phyloP scores from a whole-genome alignment of 768 basidiomycete species.

The Kwoniella bestiolae region DNA sequence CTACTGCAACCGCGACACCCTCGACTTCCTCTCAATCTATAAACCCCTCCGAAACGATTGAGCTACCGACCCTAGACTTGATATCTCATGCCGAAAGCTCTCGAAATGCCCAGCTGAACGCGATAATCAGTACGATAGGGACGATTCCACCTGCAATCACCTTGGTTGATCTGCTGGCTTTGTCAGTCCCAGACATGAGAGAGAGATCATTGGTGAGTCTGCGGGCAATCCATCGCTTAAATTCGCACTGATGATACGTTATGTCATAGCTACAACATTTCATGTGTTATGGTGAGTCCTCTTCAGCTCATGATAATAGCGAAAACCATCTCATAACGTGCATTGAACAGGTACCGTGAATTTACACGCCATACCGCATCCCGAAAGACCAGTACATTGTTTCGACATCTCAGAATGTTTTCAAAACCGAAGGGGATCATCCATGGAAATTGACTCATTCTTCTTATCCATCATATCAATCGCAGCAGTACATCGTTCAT shows the following conservation, averaged over 20 bases:
- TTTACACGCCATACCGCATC: slow-evolving; percentile 11
- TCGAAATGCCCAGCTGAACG: neutral
- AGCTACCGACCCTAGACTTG: neutral
- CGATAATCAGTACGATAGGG: neutral
- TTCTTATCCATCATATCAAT: slow-evolving; percentile 7
- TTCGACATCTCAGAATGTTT: slow-evolving; percentile 8
- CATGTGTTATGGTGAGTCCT: slow-evolving; percentile 11
- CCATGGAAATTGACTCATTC: slow-evolving; percentile 10
- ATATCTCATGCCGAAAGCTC: neutral
- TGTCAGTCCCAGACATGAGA: slow-evolving; percentile 1
- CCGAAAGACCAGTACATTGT: slow-evolving; percentile 11
- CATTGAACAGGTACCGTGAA: slow-evolving; percentile 1
- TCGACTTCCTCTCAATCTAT: neutral
- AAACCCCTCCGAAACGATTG: neutral
- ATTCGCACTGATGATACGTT: neutral
- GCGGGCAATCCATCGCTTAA: neutral
- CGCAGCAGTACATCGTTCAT: slow-evolving; percentile 9
- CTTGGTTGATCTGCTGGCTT: slow-evolving; percentile 5
- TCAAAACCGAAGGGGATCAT: slow-evolving; percentile 4
- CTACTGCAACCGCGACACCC: neutral
- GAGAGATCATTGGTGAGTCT: slow-evolving; percentile 10
- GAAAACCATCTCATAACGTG: too few species aligned
- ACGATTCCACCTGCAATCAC: slow-evolving; percentile 10
- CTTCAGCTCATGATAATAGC: too few species aligned
- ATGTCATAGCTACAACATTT: slow-evolving; percentile 7